Conservation (phyloP, 108 stramenopile species). For the Skeletonema grethae region DNA sequence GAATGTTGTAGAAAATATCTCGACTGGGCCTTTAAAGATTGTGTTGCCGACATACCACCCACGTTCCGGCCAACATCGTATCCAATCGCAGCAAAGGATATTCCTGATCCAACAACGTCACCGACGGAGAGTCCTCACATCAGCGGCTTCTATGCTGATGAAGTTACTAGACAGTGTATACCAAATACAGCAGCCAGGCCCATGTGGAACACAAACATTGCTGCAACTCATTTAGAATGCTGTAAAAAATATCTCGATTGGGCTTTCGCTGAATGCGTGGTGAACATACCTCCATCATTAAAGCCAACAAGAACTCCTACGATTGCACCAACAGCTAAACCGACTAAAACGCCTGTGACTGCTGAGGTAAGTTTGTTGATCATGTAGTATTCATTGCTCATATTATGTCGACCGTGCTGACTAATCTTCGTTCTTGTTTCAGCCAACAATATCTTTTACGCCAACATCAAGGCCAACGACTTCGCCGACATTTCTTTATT, state of each 20-base stretch:
- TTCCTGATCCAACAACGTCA: not conserved
- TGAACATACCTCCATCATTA: not conserved
- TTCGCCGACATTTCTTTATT: not conserved
- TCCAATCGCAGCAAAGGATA: not conserved
- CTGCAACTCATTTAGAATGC: not conserved
- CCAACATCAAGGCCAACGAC: slow-evolving; percentile 2
- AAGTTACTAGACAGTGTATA: not conserved
- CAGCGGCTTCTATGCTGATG: not conserved
- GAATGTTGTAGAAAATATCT: not conserved
- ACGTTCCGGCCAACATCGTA: not conserved
- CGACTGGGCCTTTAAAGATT: not conserved
- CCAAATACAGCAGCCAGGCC: not conserved
- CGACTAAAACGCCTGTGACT: not conserved
- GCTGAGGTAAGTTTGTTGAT: not conserved
- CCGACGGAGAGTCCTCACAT: not conserved
- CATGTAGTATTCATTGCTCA: not conserved
- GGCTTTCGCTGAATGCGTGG: not conserved
- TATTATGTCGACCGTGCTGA: not conserved
- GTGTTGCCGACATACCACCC: not conserved
- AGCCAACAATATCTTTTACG: not conserved
- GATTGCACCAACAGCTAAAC: not conserved
- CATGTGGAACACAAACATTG: not conserved
- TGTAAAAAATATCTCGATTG: not conserved
- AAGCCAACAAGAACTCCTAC: not conserved
- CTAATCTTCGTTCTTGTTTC: not conserved